Percentiles rank a stretch among this genome's conserved stretches.
Evolutionary conservation across 148 eudicot species (phyloP).

Genomic region (Mesembryanthemum crystallinum): DNA sequence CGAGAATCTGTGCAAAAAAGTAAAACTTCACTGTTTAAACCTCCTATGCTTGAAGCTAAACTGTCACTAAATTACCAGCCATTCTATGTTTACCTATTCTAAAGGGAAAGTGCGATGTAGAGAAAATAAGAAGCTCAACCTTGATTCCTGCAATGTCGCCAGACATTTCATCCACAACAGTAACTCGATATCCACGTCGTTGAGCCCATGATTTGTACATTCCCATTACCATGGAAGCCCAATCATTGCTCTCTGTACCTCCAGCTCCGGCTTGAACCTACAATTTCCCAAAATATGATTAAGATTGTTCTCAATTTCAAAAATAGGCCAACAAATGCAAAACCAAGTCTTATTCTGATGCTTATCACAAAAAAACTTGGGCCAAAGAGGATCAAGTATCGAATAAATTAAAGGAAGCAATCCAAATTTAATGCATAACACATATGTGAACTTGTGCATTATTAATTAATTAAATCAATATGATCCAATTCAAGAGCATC

Average conservation of each 20-base stretch:
- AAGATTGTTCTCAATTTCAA: not conserved
- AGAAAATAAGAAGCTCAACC: constrained; percentile 40
- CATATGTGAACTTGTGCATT: not conserved
- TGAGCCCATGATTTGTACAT: constrained; percentile 98
- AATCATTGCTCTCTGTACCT: constrained; percentile 98
- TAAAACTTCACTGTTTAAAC: not conserved
- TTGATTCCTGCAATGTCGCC: constrained; percentile 98
- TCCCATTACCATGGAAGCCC: constrained; percentile 95
- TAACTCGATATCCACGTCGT: constrained; percentile 63
- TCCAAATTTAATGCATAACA: constrained; percentile 2
- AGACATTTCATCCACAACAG: constrained; percentile 93
- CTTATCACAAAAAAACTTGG: not conserved
- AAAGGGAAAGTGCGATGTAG: not conserved
- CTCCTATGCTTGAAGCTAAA: too few species aligned
- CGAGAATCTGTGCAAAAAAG: not conserved
- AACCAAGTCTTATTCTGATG: not conserved
- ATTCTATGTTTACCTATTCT: not conserved
- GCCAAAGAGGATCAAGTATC: not conserved
- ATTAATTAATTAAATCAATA: not conserved
- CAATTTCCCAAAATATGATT: constrained; percentile 12
- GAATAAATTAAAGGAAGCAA: not conserved
- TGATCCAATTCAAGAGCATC: not conserved
- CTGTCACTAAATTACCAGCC: not conserved
- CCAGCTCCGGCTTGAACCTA: constrained; percentile 99
- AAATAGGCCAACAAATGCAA: not conserved